These are phyloP conservation scores for Clitoria ternatea DNA, from an alignment of 306 rosid species.

Conservation along the genomic window DNA sequence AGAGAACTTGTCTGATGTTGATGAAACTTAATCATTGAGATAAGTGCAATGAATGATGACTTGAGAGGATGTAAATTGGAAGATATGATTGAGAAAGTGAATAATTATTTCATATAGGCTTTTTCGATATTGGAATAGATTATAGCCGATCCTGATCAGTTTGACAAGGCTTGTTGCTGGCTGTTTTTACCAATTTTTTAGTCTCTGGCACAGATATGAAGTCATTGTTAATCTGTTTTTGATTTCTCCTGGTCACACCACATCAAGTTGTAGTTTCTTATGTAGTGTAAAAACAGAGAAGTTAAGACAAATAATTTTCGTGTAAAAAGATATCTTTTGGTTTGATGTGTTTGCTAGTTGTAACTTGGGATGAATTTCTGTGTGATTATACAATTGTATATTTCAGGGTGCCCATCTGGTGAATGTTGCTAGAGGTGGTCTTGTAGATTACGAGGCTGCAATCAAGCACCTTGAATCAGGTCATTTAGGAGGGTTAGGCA, in stretches of 20 bases:
- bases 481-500: conserved; percentile 83
- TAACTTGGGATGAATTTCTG: not conserved
- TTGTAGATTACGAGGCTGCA: conserved; percentile 67
- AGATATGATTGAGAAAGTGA: not conserved
- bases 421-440: conserved; percentile 73
- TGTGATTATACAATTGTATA: not conserved
- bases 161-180: not conserved
- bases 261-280: no score
- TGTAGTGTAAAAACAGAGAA: not conserved
- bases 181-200: not conserved
- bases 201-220: not conserved
- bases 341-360: not conserved
- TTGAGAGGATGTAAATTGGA: not conserved
- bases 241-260: not conserved
- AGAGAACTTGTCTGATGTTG: not conserved
- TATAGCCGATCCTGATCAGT: not conserved
- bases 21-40: not conserved
- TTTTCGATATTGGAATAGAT: not conserved
- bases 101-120: not conserved
- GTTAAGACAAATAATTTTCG: not conserved
- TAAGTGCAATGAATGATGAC: not conserved
- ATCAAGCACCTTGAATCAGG: conserved; percentile 50
- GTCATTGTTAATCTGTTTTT: not conserved
- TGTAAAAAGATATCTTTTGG: not conserved
- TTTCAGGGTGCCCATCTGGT: conserved; percentile 80